Percentiles rank a stretch among this genome's conserved stretches.
phyloP scores from a whole-genome alignment of 148 eudicot genomes.

The Rhododendron ferrugineum region DNA sequence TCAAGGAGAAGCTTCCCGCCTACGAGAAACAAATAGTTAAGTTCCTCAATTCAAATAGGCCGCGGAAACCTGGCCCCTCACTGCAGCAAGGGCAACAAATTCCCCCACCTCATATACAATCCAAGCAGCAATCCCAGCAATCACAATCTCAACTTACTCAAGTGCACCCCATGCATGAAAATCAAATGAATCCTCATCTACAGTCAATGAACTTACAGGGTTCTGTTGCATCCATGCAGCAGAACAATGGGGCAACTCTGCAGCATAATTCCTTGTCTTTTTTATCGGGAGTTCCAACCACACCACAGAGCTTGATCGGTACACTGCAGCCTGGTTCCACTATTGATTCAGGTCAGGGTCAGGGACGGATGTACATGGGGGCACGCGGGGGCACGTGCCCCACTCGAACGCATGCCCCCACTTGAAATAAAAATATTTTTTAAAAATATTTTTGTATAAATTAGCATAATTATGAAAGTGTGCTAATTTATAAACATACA shows the following conservation, averaged over 20 bases:
- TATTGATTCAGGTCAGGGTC: slow-evolving; percentile 46
- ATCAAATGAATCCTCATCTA: slow-evolving; percentile 51
- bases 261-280: slow-evolving; percentile 62
- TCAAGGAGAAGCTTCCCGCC: slow-evolving; percentile 47
- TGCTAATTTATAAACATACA: too few species aligned
- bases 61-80: slow-evolving; percentile 46
- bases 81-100: slow-evolving; percentile 63
- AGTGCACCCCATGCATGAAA: slow-evolving; percentile 39
- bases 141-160: too few species aligned
- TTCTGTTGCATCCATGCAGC: slow-evolving; percentile 44
- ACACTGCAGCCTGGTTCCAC: slow-evolving; percentile 47
- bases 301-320: slow-evolving; percentile 53
- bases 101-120: slow-evolving; percentile 45
- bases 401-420: too few species aligned
- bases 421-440: too few species aligned
- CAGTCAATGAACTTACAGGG: slow-evolving; percentile 55
- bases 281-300: slow-evolving; percentile 44
- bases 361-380: too few species aligned
- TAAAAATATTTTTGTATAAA: too few species aligned
- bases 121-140: slow-evolving; percentile 64
- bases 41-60: slow-evolving; percentile 52
- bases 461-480: too few species aligned
- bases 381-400: too few species aligned
- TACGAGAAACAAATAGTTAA: slow-evolving; percentile 71
- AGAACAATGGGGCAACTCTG: slow-evolving; percentile 42